A percentile compares a stretch with the other conserved stretches of the same genome.
These are phyloP conservation scores for Xylaria sp. DNA, from an alignment of 2,329 filamentous ascomycete species.

Conservation along the genomic window DNA sequence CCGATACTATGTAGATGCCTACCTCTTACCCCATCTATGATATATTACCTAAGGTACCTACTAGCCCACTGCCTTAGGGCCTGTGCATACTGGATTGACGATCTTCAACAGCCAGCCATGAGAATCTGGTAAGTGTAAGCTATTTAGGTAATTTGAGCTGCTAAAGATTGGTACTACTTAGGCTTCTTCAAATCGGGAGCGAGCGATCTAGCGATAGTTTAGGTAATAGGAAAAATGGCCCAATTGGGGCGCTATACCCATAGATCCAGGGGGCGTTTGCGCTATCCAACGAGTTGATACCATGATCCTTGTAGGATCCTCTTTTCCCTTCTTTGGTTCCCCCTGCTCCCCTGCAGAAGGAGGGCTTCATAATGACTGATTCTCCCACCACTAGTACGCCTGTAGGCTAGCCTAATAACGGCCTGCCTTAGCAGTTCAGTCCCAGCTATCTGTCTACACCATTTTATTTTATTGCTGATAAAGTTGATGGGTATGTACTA, in stretches of 20 bases:
- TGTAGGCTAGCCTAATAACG: conserved; percentile 12
- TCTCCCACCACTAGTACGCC: conserved; percentile 10
- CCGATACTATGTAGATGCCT: no score
- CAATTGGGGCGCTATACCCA: conserved; percentile 23
- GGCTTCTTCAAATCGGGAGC: conserved; percentile 2
- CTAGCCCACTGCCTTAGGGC: not conserved
- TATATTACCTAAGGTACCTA: no score
- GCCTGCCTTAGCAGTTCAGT: conserved; percentile 1
- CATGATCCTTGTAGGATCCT: conserved; percentile 11
- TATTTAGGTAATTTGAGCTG: not conserved
- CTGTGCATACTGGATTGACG: not conserved
- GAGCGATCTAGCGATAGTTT: not conserved
- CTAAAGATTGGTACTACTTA: not conserved
- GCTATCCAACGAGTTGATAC: conserved; percentile 8
- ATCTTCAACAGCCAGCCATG: not conserved
- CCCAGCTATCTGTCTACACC: not conserved
- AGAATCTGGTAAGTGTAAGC: not conserved
- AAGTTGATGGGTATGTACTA: not conserved
- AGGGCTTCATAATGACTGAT: conserved; percentile 20
- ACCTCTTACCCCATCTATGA: no score
- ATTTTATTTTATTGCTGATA: not conserved
- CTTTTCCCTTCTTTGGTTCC: not conserved
- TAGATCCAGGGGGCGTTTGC: conserved; percentile 26
- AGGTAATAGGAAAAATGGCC: conserved; percentile 15
- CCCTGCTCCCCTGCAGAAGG: conserved; percentile 15